Base-by-base conservation (phyloP, 441 rosid genomes). In the Pelargonium citronellum region DNA sequence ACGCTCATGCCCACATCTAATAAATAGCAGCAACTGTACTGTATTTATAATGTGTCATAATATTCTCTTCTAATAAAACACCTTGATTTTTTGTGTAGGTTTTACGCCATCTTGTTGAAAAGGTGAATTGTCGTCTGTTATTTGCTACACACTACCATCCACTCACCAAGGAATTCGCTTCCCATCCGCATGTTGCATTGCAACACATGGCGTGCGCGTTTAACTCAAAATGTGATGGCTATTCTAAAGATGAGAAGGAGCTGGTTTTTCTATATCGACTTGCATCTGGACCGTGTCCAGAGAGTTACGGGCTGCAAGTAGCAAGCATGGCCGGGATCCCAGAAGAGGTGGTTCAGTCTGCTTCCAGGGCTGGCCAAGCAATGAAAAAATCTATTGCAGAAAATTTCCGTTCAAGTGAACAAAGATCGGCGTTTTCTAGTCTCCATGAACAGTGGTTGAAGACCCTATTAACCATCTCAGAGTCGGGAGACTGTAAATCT, bases 261-360 rank as follows among this genome's bases (percentile, higher is more conserved):
- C 73, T 88, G 39, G 91, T 90, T 43, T 95, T 95, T 74, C 88
- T 91, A 0, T 95, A 95, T 80, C 87, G 87, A 66, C 89, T 95
- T 73, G 62, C 90, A 3, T 71, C 86, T 2, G 99, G 99, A 76
- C 91, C 96, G 67, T 95, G 97, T 76, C 98, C 99, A 0, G 92
- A 85, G 83, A 95, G 99, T 83, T 95, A 92, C 12, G 98, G 99
- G 46, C 77, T 92, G 77, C 94, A 92, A 77, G 97, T 95, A 37
- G 99, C 99, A 11, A 47, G 71, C 69, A 95, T 90, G 97, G 97
- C 97, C n/a, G 97, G 99, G 67, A 87, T 95, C 75, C 96, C 99
- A 7, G 83, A 82, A 68, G 67, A 80, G 71, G 95, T 90, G 19
- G 98, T 95, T 8, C 80, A 83, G 74, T 81, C 81, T 13, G 97